Base-by-base conservation (phyloP, 177 flowering plant species). In the Telopea speciosissima region DNA sequence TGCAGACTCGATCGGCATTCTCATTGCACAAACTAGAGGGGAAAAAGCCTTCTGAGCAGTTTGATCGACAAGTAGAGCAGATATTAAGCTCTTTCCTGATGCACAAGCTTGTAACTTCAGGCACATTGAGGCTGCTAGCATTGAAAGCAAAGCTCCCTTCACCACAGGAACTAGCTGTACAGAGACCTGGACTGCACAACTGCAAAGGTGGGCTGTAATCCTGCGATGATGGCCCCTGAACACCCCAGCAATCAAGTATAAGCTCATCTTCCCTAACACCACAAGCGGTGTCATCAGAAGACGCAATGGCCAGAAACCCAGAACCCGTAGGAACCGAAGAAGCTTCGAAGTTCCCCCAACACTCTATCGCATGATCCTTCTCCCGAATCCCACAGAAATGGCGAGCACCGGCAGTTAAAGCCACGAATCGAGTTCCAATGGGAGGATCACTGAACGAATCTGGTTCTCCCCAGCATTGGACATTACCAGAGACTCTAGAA, bases 361-460 rank as follows among this genome's bases (percentile, higher is more conserved):
- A 93, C 73, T 85, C 86, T 28, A 90, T 81, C 66, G 85, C 96
- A 68, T 93, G 98, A 75, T 84, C 77, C 71, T 85, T 93, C 68
- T 79, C 87, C 40, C 92, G 75, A 63, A 93, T 89, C 65, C 97
- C 98, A 66, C 98, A 93, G 63, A 87, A 91, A 82, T 93, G 91
- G 13, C 67, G 79, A 23, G 80, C 83, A 10, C 98, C 97, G 3
- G 91, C 92, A 0, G 96, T 69, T 65, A 93, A 65, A 0, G 87
- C 74, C 13, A 93, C 86, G 36, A 89, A 88, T 42, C 77, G 72
- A 70, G 60, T 79, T 59, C 85, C 87, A 13, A 21, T 58, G 0
- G 84, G 86, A 70, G 80, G 82, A 62, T 9, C 45, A 3, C 22
- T 52, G 61, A 65, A 66, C 0, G 80, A 73, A 73, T 68, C 72